A percentile compares a stretch with the other conserved stretches of the same genome.
phyloP scores from a whole-genome alignment of 2,329 filamentous ascomycete genomes.

The Helminthosporium solani region DNA sequence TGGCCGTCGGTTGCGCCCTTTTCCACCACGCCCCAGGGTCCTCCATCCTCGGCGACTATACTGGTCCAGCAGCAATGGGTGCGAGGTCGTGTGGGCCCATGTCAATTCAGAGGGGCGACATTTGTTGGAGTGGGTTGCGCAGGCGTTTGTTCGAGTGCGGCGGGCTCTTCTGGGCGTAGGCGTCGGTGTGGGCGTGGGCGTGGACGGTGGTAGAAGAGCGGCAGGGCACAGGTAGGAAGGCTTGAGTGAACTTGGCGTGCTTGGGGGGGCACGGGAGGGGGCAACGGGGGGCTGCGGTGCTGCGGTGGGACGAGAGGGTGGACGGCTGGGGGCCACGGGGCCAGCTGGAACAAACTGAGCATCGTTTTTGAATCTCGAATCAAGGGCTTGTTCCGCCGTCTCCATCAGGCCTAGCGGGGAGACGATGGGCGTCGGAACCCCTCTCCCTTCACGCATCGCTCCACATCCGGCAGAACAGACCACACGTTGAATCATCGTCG shows the following conservation, averaged over 20 bases:
- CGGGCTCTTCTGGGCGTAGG: constrained; percentile 9
- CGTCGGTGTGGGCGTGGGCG: constrained; percentile 5
- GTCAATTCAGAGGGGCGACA: constrained; percentile 20
- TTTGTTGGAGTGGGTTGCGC: not conserved
- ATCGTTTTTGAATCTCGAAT: not conserved
- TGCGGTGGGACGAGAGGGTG: not conserved
- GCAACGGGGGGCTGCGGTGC: too few species aligned
- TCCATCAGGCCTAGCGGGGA: not conserved
- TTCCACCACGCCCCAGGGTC: constrained; percentile 25
- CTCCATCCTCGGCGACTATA: constrained; percentile 38
- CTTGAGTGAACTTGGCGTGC: constrained; percentile 26
- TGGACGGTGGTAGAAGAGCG: constrained; percentile 14
- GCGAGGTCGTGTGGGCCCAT: constrained; percentile 29
- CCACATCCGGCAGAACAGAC: too few species aligned
- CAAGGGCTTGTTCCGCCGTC: not conserved
- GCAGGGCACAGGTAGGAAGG: constrained; percentile 21
- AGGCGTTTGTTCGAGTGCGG: not conserved
- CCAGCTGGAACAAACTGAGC: not conserved
- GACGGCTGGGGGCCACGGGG: not conserved
- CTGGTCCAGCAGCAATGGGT: constrained; percentile 35
- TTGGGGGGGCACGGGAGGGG: too few species aligned
- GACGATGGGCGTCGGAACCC: not conserved
- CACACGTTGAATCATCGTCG: too few species aligned
- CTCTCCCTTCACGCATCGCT: not conserved
- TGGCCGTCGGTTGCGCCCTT: constrained; percentile 31